These are phyloP conservation scores for Astraeus odoratus DNA, from an alignment of 768 basidiomycete genomes.

Conservation along the genomic window DNA sequence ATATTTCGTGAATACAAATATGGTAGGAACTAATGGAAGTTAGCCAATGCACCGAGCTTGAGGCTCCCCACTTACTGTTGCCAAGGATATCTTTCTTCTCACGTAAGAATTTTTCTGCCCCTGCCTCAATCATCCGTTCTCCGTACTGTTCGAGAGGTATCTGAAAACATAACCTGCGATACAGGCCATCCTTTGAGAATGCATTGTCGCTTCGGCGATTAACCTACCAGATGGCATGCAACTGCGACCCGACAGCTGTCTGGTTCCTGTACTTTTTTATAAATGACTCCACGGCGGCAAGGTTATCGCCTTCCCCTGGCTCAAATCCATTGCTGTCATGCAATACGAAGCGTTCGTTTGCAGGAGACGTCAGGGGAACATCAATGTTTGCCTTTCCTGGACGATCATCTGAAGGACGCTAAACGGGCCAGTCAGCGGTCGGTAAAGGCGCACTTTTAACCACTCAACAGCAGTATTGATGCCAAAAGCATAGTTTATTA, in stretches of 20 bases:
- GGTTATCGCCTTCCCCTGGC: constrained; percentile 4
- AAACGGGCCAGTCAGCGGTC: too few relatives aligned
- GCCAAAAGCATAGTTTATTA: background rate
- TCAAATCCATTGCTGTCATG: constrained; percentile 12
- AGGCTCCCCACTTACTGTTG: constrained; percentile 1
- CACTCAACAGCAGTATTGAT: background rate
- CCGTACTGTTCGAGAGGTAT: background rate
- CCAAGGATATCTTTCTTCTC: background rate
- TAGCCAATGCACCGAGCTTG: too few relatives aligned
- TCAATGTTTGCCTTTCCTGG: too few relatives aligned
- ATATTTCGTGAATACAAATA: background rate
- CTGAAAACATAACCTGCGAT: background rate
- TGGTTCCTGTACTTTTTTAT: constrained; percentile 1
- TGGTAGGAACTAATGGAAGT: background rate
- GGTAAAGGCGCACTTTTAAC: too few relatives aligned
- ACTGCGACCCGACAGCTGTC: too few relatives aligned
- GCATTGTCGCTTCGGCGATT: background rate
- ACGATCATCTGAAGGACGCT: too few relatives aligned
- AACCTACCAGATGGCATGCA: too few relatives aligned
- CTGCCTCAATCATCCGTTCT: background rate
- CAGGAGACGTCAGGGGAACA: background rate
- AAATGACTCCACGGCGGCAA: constrained; percentile 3
- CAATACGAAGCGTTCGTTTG: constrained; percentile 6
- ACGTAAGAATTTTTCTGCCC: background rate
- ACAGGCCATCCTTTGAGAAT: background rate